A percentile compares a stretch with the other conserved stretches of the same genome.
phyloP scores from a whole-genome alignment of 1,284 basidiomycete genomes.

The Porphyrellus sp. region DNA sequence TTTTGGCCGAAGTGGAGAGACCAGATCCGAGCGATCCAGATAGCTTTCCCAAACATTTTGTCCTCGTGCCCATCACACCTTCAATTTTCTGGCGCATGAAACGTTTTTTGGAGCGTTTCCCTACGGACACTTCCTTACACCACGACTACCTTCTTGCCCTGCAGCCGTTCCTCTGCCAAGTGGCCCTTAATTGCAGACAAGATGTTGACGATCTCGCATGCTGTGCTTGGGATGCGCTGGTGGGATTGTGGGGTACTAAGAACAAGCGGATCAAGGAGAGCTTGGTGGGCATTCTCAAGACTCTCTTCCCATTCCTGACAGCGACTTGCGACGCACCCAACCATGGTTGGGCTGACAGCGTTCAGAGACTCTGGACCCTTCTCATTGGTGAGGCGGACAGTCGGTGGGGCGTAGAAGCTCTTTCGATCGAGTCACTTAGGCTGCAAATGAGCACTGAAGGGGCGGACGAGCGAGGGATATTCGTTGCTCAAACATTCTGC shows the following conservation, averaged over 20 bases:
- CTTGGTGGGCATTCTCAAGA: slow-evolving; percentile 64
- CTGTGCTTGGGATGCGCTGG: slow-evolving; percentile 60
- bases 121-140: slow-evolving; percentile 70
- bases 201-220: slow-evolving; percentile 59
- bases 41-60: slow-evolving; percentile 20
- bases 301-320: slow-evolving; percentile 70
- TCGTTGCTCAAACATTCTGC: slow-evolving; percentile 62
- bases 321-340: slow-evolving; percentile 23
- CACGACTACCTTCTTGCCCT: slow-evolving; percentile 69
- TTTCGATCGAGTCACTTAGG: slow-evolving; percentile 65
- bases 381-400: slow-evolving; percentile 62
- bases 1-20: slow-evolving; percentile 41
- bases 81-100: slow-evolving; percentile 61
- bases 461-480: slow-evolving; percentile 39
- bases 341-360: slow-evolving; percentile 38
- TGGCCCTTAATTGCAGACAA: slow-evolving; percentile 68
- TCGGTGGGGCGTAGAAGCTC: slow-evolving; percentile 57
- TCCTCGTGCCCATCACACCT: slow-evolving; percentile 38
- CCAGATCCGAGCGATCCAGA: slow-evolving; percentile 22
- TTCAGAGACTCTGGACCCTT: slow-evolving; percentile 51
- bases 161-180: slow-evolving; percentile 63
- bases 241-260: slow-evolving; percentile 74
- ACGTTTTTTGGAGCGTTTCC: slow-evolving; percentile 64
- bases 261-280: slow-evolving; percentile 65
- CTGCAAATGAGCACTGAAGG: slow-evolving; percentile 40